phyloP scores from a whole-genome alignment of 371 early-diverging fungal genomes.

The Entomophthora muscae region DNA sequence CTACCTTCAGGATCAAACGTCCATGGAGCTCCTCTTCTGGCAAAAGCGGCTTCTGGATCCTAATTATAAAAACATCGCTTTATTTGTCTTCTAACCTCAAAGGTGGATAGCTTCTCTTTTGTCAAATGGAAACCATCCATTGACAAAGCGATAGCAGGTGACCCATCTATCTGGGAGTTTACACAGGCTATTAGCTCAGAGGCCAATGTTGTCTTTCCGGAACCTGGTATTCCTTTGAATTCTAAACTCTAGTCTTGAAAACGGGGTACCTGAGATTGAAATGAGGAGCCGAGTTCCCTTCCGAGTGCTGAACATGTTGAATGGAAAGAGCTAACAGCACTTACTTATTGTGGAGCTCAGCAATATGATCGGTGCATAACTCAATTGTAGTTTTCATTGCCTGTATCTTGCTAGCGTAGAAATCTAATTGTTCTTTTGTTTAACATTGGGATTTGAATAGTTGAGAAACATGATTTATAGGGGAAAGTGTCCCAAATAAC shows the following conservation, averaged over 20 bases:
- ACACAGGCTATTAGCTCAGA: conserved; percentile 6
- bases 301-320: not conserved
- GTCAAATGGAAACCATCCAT: conserved; percentile 30
- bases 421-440: no score
- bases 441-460: no score
- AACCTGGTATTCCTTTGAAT: conserved; percentile 22
- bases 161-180: conserved; percentile 4
- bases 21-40: conserved; percentile 27
- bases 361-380: no score
- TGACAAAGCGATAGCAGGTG: conserved; percentile 15
- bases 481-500: no score
- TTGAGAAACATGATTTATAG: no score
- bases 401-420: no score
- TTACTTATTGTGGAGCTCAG: not conserved
- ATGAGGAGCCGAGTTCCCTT: not conserved
- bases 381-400: no score
- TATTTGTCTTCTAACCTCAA: conserved; percentile 11
- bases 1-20: conserved; percentile 22
- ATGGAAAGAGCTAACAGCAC: not conserved
- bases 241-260: not conserved
- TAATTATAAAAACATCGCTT: conserved; percentile 1
- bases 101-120: conserved; percentile 13
- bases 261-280: not conserved
- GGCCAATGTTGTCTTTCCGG: conserved; percentile 24
- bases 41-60: conserved; percentile 20